Conservation (phyloP, 1,139 yeast species). For the Suhomyces coccinellae region DNA sequence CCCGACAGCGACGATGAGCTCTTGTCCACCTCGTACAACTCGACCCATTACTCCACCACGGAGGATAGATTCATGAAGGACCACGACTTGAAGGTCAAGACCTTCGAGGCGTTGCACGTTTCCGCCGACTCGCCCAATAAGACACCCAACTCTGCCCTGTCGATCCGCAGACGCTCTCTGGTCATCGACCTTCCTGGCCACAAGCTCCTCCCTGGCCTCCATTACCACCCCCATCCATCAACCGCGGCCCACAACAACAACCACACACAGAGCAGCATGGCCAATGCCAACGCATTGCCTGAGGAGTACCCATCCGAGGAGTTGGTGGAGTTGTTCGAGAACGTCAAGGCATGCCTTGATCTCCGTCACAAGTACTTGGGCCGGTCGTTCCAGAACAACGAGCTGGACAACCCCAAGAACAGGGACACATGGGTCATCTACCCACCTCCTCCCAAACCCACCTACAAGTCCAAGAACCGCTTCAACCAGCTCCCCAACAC, state of each 20-base stretch:
- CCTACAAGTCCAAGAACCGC: constrained; percentile 69
- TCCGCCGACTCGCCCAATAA: constrained; percentile 14
- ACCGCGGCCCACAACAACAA: constrained; percentile 18
- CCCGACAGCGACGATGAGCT: constrained; percentile 31
- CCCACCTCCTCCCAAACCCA: constrained; percentile 93
- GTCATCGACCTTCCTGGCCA: constrained; percentile 51
- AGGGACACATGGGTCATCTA: constrained; percentile 69
- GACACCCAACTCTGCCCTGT: background rate
- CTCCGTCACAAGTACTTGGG: constrained; percentile 75
- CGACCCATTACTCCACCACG: constrained; percentile 63
- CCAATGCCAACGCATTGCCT: constrained; percentile 55
- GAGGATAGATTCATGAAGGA: constrained; percentile 69
- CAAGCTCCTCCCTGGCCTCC: constrained; percentile 12
- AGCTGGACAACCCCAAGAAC: constrained; percentile 82
- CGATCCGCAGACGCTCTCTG: constrained; percentile 48
- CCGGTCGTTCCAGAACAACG: constrained; percentile 65
- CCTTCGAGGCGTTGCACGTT: constrained; percentile 54
- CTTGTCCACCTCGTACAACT: constrained; percentile 34
- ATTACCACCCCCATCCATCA: constrained; percentile 26
- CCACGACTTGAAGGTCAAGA: constrained; percentile 68
- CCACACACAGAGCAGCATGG: constrained; percentile 14
- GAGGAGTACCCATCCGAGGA: constrained; percentile 71
- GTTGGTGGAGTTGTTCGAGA: constrained; percentile 64
- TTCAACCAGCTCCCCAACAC: constrained; percentile 52
- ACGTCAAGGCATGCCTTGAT: constrained; percentile 71